phyloP scores from a whole-genome alignment of 352 stramenopile genomes.

The Globisporangium cederbergense region DNA sequence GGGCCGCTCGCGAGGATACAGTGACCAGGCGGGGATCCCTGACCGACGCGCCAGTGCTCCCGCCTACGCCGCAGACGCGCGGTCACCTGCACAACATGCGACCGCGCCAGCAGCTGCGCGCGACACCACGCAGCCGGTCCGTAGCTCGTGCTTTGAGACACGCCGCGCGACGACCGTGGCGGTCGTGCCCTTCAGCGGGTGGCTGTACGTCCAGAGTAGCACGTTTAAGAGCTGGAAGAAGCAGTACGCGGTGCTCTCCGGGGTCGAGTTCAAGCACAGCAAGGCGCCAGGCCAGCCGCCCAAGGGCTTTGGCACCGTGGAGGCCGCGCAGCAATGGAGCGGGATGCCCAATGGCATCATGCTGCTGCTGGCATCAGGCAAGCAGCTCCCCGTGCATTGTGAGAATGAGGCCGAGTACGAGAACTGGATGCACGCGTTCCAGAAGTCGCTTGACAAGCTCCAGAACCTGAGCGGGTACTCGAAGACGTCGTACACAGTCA shows the following conservation, averaged over 20 bases:
- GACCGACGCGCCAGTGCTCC: slow-evolving; percentile 35
- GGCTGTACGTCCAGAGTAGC: slow-evolving; percentile 60
- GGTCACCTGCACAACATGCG: slow-evolving; percentile 20
- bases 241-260: slow-evolving; percentile 67
- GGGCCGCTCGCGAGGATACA: slow-evolving; percentile 48
- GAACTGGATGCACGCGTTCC: slow-evolving; percentile 44
- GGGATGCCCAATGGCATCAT: slow-evolving; percentile 44
- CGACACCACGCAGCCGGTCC: not conserved
- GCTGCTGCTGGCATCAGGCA: slow-evolving; percentile 46
- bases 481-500: slow-evolving; percentile 71
- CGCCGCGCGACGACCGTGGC: slow-evolving; percentile 46
- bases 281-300: slow-evolving; percentile 54
- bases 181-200: slow-evolving; percentile 58
- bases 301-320: slow-evolving; percentile 64
- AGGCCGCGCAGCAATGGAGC: slow-evolving; percentile 38
- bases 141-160: slow-evolving; percentile 67
- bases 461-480: slow-evolving; percentile 48
- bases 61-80: slow-evolving; percentile 17
- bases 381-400: slow-evolving; percentile 48
- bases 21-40: slow-evolving; percentile 31
- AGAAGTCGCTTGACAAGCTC: slow-evolving; percentile 52
- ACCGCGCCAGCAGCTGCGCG: slow-evolving; percentile 10
- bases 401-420: slow-evolving; percentile 38
- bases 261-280: slow-evolving; percentile 74
- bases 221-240: slow-evolving; percentile 68